Evolutionary conservation across 2,329 filamentous ascomycete genomes (phyloP), one percentile per base, ranked within the genome.

Genomic region (Monosporascus cannonballus): DNA sequence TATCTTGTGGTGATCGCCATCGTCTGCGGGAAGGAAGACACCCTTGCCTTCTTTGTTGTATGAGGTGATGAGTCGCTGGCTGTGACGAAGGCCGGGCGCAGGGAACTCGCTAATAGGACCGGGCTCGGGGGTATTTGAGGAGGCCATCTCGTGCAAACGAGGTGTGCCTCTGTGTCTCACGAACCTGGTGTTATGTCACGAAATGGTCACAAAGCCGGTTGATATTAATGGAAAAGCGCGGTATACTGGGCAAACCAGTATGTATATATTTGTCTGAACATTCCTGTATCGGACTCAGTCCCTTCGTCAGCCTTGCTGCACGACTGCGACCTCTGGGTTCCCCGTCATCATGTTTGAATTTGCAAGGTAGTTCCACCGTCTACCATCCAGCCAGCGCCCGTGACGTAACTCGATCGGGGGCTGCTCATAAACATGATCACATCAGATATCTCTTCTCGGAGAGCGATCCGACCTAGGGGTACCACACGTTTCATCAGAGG

Each of bases 391-490:
- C 59, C 54, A 30, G 49, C 53, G 1, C 65, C 65, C 3, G 56
- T 66, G 15, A 66, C 53, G 54, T 64, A 69, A 48, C 66, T 70
- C 2, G 65, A 61, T 20, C 54, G 54, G 3, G 62, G 60, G 42
- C 63, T 66, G 8, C 50, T 61, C 30, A 68, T 41, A 41, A 65
- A 69, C 3, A 68, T 48, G 0, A 64, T 59, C 7, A 59, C 58
- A 51, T 69, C 63, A 0, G 64, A 63, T 1, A 70, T 53, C 51
- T 69, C 68, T 30, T 69, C 66, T 1, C 65, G 37, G 6, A 30
- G 39, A 15, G 64, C 68, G 14, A 61, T 57, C 6, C 64, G 61
- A 8, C 60, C 56, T 2, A 68, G 34, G 1, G 59, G 59, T n/a
- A 60, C 52, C 1, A 30, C 0, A 48, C 61, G 25, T 18, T 56